Conservation (phyloP, 148 eudicot species). For the Arbutus unedo region DNA sequence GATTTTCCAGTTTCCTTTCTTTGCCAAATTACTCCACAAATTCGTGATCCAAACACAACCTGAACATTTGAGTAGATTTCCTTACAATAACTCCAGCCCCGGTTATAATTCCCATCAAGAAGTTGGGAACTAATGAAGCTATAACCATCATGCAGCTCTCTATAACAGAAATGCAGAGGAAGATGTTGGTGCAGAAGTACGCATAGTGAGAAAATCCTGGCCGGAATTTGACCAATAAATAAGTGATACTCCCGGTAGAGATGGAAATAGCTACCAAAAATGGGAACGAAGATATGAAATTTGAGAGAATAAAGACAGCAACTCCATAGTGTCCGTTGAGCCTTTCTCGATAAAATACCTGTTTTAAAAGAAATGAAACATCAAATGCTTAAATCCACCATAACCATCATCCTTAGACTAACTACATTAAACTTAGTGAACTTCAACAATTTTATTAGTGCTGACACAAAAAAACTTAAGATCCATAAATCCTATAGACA, state of each 20-base stretch:
- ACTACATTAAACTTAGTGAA: background rate
- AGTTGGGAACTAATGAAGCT: conserved; percentile 72
- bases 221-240: conserved; percentile 71
- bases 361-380: background rate
- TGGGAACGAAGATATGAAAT: conserved; percentile 76
- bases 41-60: background rate
- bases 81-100: conserved; percentile 72
- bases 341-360: conserved; percentile 75
- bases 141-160: conserved; percentile 87
- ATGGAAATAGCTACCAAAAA: conserved; percentile 51
- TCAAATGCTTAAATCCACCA: background rate
- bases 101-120: conserved; percentile 62
- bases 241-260: conserved; percentile 58
- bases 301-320: conserved; percentile 63
- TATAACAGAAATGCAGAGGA: conserved; percentile 53
- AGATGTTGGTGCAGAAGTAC: conserved; percentile 34
- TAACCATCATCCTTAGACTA: background rate
- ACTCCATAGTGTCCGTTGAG: conserved; percentile 81
- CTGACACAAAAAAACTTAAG: background rate
- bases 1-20: background rate
- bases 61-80: background rate
- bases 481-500: background rate
- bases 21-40: background rate
- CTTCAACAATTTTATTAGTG: too few relatives aligned
- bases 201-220: conserved; percentile 53